Evolutionary conservation across 495 filamentous ascomycete species (phyloP).

Genomic region (Podospora pseudopauciseta): DNA sequence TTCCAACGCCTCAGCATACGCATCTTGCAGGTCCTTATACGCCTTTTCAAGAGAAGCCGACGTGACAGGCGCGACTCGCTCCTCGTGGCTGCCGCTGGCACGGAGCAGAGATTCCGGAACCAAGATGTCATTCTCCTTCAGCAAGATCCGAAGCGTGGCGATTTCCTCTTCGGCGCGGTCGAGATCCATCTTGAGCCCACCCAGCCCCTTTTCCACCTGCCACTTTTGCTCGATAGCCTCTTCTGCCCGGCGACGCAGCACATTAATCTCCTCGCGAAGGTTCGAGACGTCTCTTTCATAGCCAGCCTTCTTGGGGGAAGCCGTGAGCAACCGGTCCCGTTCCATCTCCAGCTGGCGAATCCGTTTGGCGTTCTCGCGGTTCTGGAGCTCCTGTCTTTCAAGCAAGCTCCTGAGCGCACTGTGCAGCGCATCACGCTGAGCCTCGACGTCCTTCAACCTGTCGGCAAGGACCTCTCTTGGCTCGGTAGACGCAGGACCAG

Average conservation of each 20-base stretch:
- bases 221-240: conserved; percentile 96
- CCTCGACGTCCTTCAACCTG: conserved; percentile 84
- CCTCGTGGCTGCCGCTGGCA: conserved; percentile 35
- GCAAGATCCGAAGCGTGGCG: conserved; percentile 66
- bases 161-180: conserved; percentile 95
- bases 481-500: conserved; percentile 43
- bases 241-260: conserved; percentile 81
- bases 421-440: conserved; percentile 90
- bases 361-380: conserved; percentile 72
- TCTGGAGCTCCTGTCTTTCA: conserved; percentile 79
- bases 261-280: conserved; percentile 78
- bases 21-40: conserved; percentile 71
- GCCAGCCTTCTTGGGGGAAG: conserved; percentile 66
- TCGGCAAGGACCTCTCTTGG: conserved; percentile 71
- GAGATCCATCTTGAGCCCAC: conserved; percentile 93
- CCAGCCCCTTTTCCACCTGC: conserved; percentile 90
- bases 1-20: conserved; percentile 50
- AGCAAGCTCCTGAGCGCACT: conserved; percentile 78
- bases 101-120: conserved; percentile 55
- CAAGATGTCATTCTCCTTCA: conserved; percentile 83
- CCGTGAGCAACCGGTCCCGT: conserved; percentile 65
- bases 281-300: conserved; percentile 78
- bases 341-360: conserved; percentile 73
- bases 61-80: conserved; percentile 46
- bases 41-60: conserved; percentile 74